Base-by-base conservation (phyloP, 495 filamentous ascomycete genomes). In the Talaromyces proteolyticus region DNA sequence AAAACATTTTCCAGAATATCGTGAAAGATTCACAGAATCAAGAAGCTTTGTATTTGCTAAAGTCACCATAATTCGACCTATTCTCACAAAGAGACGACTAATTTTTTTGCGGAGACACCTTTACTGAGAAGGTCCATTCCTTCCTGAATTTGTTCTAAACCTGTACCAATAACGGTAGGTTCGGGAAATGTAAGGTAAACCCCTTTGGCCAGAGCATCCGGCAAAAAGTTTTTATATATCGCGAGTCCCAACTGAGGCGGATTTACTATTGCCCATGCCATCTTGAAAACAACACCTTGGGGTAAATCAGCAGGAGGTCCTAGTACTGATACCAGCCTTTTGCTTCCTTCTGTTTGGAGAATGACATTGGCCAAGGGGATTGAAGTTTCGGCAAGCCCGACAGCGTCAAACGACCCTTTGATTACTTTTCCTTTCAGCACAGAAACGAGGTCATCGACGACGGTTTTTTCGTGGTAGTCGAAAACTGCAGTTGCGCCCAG, bases 401-500 rank as follows among this genome's bases (percentile, higher is more conserved):
- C 29, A 3, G 24, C 49, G 20, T 34, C 49, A 26, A 44, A 29
- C 6, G 49, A 38, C 16, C 49, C 49, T n/a, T 16, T 26, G 6
- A 44, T 11, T 6, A 19, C 44, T 16, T 44, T 51, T 18, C 37
- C 49, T 8, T 44, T 44, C 2, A 51, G 42, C 1, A 40, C 49
- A 25, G 39, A 6, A 5, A 44, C 41, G 6, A 51, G 23, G 14
- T 51, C 49, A 0, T 60, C 51, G 21, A 71, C 65, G 4, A 77
- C 72, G 40, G 57, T 43, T 10, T 54, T 50, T 4, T 56, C 56
- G 22, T 62, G 64, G 44, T 79, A 74, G 45, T 77, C 73, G 43
- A 77, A 77, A 2, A 70, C 60, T 19, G 55, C 44, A 8, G 53
- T 50, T 1, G 74, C 76, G 2, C 76, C 76, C 3, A 79, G 55